These are phyloP conservation scores for Saposhnikovia divaricata DNA, from an alignment of 129 eudicot species.

Conservation along the genomic window DNA sequence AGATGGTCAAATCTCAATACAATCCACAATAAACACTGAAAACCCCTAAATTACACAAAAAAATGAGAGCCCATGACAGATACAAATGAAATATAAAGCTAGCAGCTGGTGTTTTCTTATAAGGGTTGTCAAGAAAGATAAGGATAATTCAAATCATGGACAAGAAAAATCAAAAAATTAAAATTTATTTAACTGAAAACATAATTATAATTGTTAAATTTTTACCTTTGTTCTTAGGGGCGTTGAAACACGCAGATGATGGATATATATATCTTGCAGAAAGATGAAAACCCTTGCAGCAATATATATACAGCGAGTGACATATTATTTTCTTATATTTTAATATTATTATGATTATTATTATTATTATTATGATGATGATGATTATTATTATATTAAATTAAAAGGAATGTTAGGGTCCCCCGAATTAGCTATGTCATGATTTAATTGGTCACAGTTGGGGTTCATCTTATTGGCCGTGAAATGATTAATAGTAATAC, in stretches of 20 bases:
- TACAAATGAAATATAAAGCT: constrained; percentile 16
- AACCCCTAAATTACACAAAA: constrained; percentile 26
- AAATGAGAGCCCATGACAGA: not conserved
- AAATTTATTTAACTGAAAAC: not conserved
- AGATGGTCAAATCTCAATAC: constrained; percentile 24
- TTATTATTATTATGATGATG: too few relatives aligned
- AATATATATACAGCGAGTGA: not conserved
- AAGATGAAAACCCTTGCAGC: constrained; percentile 11
- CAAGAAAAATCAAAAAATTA: constrained; percentile 36
- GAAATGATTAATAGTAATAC: too few relatives aligned
- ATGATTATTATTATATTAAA: too few relatives aligned
- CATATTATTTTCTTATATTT: not conserved
- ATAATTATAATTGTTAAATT: not conserved
- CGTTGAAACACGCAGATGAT: not conserved
- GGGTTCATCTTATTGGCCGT: too few relatives aligned
- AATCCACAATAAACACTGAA: not conserved
- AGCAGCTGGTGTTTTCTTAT: constrained; percentile 12
- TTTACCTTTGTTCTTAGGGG: constrained; percentile 18
- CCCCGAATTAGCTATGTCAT: too few relatives aligned
- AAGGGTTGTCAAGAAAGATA: constrained; percentile 28
- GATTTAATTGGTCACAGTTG: too few relatives aligned
- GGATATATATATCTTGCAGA: constrained; percentile 1
- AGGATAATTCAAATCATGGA: constrained; percentile 49
- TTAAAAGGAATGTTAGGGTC: too few relatives aligned
- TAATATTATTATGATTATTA: too few relatives aligned